Evolutionary conservation across 1,139 yeast genomes (phyloP).

Genomic region (Suhomyces kunorum): DNA sequence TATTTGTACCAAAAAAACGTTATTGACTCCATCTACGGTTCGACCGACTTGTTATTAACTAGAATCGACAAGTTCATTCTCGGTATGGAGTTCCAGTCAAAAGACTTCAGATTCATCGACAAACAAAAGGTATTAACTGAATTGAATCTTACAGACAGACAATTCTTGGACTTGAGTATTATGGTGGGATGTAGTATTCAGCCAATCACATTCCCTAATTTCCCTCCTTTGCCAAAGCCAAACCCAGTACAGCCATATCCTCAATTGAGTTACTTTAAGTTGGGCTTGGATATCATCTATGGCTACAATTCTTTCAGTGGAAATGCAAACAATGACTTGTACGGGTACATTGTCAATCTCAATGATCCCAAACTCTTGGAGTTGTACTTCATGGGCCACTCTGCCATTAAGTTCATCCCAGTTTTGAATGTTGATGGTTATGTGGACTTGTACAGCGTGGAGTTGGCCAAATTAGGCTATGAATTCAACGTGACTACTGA

Average conservation of each 20-base stretch:
- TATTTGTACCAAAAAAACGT: constrained; percentile 58
- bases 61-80: constrained; percentile 70
- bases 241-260: constrained; percentile 46
- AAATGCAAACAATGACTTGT: constrained; percentile 30
- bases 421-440: constrained; percentile 68
- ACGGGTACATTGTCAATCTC: constrained; percentile 38
- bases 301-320: constrained; percentile 38
- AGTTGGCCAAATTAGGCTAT: constrained; percentile 40
- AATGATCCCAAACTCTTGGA: constrained; percentile 43
- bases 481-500: constrained; percentile 16
- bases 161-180: constrained; percentile 71
- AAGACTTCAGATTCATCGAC: constrained; percentile 68
- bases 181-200: constrained; percentile 80
- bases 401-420: constrained; percentile 57
- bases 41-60: constrained; percentile 73
- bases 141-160: constrained; percentile 59
- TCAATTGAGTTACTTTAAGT: constrained; percentile 45
- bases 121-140: constrained; percentile 60
- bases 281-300: constrained; percentile 46
- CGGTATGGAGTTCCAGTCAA: constrained; percentile 66
- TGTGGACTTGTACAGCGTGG: constrained; percentile 56
- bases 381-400: constrained; percentile 41
- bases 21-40: constrained; percentile 80
- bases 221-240: constrained; percentile 54
- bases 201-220: constrained; percentile 60